phyloP scores from a whole-genome alignment of 148 eudicot genomes.

The Vaccinium macrocarpon region DNA sequence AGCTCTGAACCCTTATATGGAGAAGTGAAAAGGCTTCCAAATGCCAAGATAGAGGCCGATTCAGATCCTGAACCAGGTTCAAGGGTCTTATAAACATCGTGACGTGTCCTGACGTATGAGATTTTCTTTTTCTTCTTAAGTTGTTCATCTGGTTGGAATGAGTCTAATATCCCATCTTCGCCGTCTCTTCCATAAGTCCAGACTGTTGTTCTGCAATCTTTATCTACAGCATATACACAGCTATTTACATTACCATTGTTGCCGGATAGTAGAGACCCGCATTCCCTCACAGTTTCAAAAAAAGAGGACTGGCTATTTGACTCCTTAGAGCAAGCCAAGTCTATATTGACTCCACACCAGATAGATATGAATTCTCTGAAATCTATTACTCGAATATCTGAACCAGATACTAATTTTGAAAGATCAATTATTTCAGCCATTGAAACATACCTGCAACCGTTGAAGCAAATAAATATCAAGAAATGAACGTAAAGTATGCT shows the following conservation, averaged over 20 bases:
- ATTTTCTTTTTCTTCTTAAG: conserved; percentile 75
- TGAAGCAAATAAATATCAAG: conserved; percentile 6
- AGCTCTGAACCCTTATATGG: conserved; percentile 75
- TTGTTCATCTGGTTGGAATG: conserved; percentile 88
- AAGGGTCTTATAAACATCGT: conserved; percentile 60
- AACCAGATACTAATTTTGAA: conserved; percentile 43
- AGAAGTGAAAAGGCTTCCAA: conserved; percentile 84
- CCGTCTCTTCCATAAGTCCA: conserved; percentile 69
- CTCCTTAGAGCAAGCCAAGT: conserved; percentile 46
- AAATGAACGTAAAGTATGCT: neutral
- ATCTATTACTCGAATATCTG: conserved; percentile 57
- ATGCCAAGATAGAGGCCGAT: conserved; percentile 57
- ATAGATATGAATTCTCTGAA: conserved; percentile 59
- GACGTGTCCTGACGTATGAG: conserved; percentile 61
- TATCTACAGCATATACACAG: conserved; percentile 61
- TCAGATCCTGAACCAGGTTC: conserved; percentile 72
- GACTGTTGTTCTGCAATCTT: conserved; percentile 80
- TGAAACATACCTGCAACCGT: conserved; percentile 69
- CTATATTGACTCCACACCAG: conserved; percentile 61
- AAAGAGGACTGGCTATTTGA: conserved; percentile 28
- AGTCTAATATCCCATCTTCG: conserved; percentile 63
- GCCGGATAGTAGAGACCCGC: conserved; percentile 72
- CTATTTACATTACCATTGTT: conserved; percentile 38
- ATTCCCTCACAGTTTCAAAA: conserved; percentile 48
- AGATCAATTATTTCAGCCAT: conserved; percentile 78